Base-by-base conservation (phyloP, 2,329 filamentous ascomycete species). In the Plenodomus tracheiphilus region DNA sequence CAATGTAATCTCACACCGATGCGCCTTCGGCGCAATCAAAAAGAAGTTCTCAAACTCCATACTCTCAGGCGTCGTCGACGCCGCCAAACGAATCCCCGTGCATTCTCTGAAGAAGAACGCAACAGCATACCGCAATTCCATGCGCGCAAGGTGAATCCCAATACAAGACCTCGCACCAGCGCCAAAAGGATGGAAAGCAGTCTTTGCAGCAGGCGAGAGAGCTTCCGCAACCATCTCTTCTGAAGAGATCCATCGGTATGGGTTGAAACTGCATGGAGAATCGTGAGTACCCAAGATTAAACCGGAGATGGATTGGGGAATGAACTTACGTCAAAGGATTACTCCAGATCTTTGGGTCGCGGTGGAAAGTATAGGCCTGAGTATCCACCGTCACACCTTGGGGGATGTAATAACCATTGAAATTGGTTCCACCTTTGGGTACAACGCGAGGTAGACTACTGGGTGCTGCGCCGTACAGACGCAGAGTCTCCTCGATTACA, bases 81-180 rank as follows among this genome's bases (percentile, higher is more conserved):
- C 42, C 0, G 59, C 62, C 34, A 74, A 41, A 30, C 51, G 52
- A 2, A 69, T 51, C 0, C 69, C 68, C 21, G 46, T 57, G 51
- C 77, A 81, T 25, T 77, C 67, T 0, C 74, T 71, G 60, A 84
- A 82, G 64, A 85, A 81, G 4, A 75, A 69, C 0, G 80, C 78
- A 0, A 77, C 72, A 0, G 75, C 79, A 30, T 82, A 74, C 8
- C 81, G 74, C 22, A 85, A 59, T 58, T 85, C 82, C 68, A 82
- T 81, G 18, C 74, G 70, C 0, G 87, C 86, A 54, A 89, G 82
- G 58, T 89, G 85, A 5, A 84, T 81, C 0, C 86, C 87, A 4
- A 90, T 75, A 56, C 87, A 90, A 70, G 86, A 85, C 19, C 86
- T 75, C 0, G 85, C 83, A 0, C 87, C 87, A 16, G 82, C 86